Evolutionary conservation across 2,329 filamentous ascomycete genomes (phyloP), one percentile per base, ranked within the genome.

Genomic region (Fusarium nanum): DNA sequence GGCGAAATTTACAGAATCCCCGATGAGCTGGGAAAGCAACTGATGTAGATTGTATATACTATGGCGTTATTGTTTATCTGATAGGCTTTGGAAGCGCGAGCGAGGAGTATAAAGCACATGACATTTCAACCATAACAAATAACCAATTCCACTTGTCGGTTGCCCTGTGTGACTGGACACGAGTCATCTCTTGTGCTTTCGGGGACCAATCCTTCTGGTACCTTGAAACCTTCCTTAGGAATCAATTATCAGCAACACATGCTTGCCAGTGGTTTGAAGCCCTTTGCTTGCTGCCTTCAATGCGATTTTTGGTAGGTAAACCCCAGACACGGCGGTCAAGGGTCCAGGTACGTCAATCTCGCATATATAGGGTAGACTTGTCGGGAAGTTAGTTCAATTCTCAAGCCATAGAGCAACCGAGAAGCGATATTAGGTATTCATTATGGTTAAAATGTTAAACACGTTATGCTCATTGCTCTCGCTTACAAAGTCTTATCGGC

Each of bases 1-100:
- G 76, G 75, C 18, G 72, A 77, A 54, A 63, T 74, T n/a, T 75
- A 76, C 49, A 74, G 69, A 42, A 74, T 77, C 9, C 70, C 70
- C 11, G 60, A 66, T 25, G 71, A 66, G 20, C 13, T 73, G 25
- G 71, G 71, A 18, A 59, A 46, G 45, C 49, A 61, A 9, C n/a
- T 72, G 37, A 64, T 47, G 65, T 69, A 55, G 25, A 57, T 5
- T 56, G 40, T 18, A 28, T 12, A 12, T 30, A 6, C 12, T 13
- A n/a, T 32, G 25, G 46, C 18, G 18, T 20, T 54, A n/a, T 20
- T 54, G 44, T 45, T 18, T 25, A 41, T 7, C 9, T 42, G 12
- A 34, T 18, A 5, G 12, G 27, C 13, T 30, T 13, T 18, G n/a
- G 25, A 44, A 46, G 46, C 16, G 48, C 28, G 53, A 61, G 56